Conservation (phyloP, 2,329 filamentous ascomycete species). For the Chaetomiaceae sp. region DNA sequence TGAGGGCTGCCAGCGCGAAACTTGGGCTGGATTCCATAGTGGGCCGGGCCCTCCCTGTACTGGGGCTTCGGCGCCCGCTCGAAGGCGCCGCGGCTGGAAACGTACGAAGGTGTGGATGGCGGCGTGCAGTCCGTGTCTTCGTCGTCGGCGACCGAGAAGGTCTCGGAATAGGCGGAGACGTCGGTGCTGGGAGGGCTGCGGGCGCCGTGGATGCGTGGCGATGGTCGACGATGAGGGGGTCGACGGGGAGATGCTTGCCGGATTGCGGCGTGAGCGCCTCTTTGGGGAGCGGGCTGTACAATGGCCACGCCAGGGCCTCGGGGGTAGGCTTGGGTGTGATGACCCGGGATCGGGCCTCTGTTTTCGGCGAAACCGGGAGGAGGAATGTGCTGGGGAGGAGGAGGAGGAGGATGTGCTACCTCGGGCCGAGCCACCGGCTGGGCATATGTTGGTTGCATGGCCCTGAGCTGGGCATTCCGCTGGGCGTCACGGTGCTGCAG, state of each 20-base stretch:
- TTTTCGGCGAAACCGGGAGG: background rate
- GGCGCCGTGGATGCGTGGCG: background rate
- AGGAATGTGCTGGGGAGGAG: background rate
- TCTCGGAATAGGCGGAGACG: conserved; percentile 9
- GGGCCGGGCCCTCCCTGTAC: background rate
- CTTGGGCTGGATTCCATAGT: conserved; percentile 9
- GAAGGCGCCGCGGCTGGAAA: background rate
- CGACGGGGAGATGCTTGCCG: background rate
- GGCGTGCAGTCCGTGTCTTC: conserved; percentile 8
- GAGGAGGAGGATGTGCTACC: background rate
- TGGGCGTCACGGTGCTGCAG: conserved; percentile 21
- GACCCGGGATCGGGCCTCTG: background rate
- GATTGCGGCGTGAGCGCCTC: background rate
- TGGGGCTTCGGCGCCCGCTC: background rate
- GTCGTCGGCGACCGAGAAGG: conserved; percentile 3
- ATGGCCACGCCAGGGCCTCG: background rate
- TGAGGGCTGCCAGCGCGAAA: background rate
- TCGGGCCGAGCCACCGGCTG: background rate
- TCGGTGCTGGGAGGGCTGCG: conserved; percentile 11
- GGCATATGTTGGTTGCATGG: background rate
- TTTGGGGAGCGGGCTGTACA: conserved; percentile 1
- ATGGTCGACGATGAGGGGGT: background rate
- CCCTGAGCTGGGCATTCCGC: conserved; percentile 11
- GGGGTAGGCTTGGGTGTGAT: background rate
- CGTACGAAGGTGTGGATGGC: background rate